phyloP scores from a whole-genome alignment of 2,329 filamentous ascomycete genomes.

The Kalaharituber pfeilii region DNA sequence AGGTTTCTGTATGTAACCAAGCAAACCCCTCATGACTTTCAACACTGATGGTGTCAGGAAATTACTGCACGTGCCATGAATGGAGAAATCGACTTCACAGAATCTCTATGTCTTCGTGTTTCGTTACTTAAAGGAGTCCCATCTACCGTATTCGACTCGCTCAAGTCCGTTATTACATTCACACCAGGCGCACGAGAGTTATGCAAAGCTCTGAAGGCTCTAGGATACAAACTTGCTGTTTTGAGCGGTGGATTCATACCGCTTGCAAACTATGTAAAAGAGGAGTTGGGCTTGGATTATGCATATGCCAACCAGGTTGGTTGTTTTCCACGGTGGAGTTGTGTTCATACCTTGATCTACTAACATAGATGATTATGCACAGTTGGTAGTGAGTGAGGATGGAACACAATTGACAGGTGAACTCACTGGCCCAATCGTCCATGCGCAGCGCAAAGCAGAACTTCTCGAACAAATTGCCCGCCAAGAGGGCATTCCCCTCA shows the following conservation, averaged over 20 bases:
- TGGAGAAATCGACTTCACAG: conserved; percentile 82
- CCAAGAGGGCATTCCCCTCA: conserved; percentile 46
- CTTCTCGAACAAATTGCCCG: conserved; percentile 53
- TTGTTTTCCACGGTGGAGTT: conserved; percentile 1
- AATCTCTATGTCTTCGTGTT: conserved; percentile 64
- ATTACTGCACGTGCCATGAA: conserved; percentile 93
- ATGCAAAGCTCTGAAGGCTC: conserved; percentile 51
- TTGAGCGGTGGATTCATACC: conserved; percentile 85
- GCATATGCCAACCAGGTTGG: conserved; percentile 68
- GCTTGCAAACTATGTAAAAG: conserved; percentile 69
- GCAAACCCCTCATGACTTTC: too few species aligned
- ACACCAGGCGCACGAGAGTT: conserved; percentile 65
- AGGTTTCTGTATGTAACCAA: conserved; percentile 44
- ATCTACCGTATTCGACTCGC: conserved; percentile 56
- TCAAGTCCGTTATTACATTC: conserved; percentile 59
- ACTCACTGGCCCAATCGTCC: conserved; percentile 53
- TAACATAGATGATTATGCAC: neutral
- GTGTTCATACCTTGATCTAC: neutral
- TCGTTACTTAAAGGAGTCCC: conserved; percentile 65
- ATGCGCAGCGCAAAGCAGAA: conserved; percentile 56
- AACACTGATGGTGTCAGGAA: conserved; percentile 28
- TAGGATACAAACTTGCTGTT: conserved; percentile 79
- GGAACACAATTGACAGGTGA: conserved; percentile 49
- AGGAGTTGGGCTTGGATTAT: conserved; percentile 66
- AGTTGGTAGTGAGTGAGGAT: conserved; percentile 41